These are phyloP conservation scores for Sclerotinia sclerotiorum DNA, from an alignment of 2,329 filamentous ascomycete species.

Conservation along the genomic window DNA sequence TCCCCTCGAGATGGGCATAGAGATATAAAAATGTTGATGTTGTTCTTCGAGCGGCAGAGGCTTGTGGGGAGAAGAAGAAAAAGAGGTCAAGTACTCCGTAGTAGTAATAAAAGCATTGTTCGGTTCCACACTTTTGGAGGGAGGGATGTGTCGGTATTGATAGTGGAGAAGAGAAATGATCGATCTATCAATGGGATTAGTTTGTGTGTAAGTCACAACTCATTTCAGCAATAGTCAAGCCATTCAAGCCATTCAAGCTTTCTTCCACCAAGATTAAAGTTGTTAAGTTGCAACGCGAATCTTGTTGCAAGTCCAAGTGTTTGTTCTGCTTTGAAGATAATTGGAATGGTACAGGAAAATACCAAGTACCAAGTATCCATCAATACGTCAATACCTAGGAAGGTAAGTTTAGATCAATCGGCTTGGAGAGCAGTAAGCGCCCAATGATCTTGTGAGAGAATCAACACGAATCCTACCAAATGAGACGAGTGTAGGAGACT, in stretches of 20 bases:
- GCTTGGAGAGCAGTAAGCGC: background rate
- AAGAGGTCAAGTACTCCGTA: too few species aligned
- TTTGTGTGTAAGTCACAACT: background rate
- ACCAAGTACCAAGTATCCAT: background rate
- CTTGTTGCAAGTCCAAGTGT: background rate
- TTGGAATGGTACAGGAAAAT: background rate
- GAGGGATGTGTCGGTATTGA: conserved; percentile 2
- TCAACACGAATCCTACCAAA: background rate
- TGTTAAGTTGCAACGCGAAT: background rate
- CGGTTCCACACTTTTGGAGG: too few species aligned
- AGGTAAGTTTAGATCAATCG: background rate
- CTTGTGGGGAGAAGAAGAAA: too few species aligned
- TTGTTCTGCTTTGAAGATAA: background rate
- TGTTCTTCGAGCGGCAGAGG: too few species aligned
- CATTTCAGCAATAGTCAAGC: background rate
- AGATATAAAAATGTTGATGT: too few species aligned
- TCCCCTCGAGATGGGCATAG: too few species aligned
- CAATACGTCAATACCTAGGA: too few species aligned
- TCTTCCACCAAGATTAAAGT: background rate
- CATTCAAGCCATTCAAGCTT: background rate
- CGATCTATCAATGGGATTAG: background rate
- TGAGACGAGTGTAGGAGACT: background rate
- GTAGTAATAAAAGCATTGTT: too few species aligned
- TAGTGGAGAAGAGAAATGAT: conserved; percentile 2
- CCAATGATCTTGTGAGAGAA: background rate